phyloP scores from a whole-genome alignment of 2,329 filamentous ascomycete species.

The Alternaria tenuissima region DNA sequence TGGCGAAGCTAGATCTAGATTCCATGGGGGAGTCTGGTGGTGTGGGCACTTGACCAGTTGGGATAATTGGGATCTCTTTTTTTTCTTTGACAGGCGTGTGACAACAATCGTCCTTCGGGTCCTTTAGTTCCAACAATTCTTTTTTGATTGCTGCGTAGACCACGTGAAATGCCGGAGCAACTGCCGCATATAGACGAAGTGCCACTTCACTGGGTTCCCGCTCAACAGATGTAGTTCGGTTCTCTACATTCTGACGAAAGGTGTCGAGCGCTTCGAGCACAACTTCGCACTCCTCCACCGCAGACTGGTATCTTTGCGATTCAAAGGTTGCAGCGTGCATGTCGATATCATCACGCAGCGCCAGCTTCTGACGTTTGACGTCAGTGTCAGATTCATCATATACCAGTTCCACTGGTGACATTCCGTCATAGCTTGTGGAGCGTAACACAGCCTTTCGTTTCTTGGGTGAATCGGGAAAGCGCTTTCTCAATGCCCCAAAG shows the following conservation, averaged over 20 bases:
- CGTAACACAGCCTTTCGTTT: slow-evolving; percentile 20
- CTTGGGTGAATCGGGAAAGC: background rate
- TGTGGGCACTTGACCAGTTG: background rate
- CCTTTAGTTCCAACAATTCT: background rate
- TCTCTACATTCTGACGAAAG: background rate
- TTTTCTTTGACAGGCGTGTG: background rate
- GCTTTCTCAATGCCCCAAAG: background rate
- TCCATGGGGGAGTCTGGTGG: background rate
- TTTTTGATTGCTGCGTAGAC: background rate
- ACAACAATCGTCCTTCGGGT: background rate
- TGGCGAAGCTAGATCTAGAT: background rate
- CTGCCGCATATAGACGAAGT: background rate
- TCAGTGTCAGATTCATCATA: background rate
- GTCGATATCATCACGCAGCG: background rate
- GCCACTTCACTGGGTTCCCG: background rate
- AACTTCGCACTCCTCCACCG: background rate
- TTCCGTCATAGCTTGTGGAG: background rate
- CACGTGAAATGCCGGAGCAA: background rate
- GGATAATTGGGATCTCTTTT: background rate
- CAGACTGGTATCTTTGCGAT: background rate
- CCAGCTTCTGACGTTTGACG: slow-evolving; percentile 10
- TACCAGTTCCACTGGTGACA: background rate
- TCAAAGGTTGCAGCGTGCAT: background rate
- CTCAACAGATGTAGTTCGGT: background rate
- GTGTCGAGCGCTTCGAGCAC: background rate